Base-by-base conservation (phyloP, 257 asterid genomes). In the Leptodermis oblonga region DNA sequence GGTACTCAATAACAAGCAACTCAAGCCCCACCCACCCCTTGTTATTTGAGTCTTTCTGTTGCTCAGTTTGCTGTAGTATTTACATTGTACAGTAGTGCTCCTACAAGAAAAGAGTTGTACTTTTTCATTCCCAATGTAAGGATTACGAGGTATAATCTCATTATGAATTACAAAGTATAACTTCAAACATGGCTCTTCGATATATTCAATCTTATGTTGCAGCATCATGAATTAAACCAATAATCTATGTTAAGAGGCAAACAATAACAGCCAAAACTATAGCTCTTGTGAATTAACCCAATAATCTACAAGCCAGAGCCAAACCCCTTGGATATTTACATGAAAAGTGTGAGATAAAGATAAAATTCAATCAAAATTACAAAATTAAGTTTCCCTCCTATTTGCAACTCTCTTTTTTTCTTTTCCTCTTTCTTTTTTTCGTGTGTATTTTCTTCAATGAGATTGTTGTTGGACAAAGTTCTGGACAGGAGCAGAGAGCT, bases 401-500 rank as follows among this genome's bases (percentile, higher is more conserved):
- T 30, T 45, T 22, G 48, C 8, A 20, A 13, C 23, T 37, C 33
- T 49, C 46, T 5, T 1, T 61, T 52, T 34, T 12, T 30, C 7
- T 6, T 41, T 41, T 34, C 39, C 39, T 6, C 39, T 6, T n/a
- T n/a, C n/a, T n/a, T n/a, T n/a, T n/a, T n/a, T n/a, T n/a, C n/a
- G n/a, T n/a, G n/a, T n/a, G n/a, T n/a, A n/a, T n/a, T 49, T 49
- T 28, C 41, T 69, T 39, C 59, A 13, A 25, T 31, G 63, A n/a
- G 13, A 49, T 11, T 36, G 22, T 13, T 39, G 56, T 83, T 55
- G 65, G 30, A 63, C 78, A 70, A 83, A 92, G 81, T 80, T 70
- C 43, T 78, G 89, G 56, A 90, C 84, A 18, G 97, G 96, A 13
- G 95, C 86, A 33, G 96, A 88, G 58, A 85, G 86, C 82, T 90